Percentiles rank a stretch among this genome's conserved stretches.
phyloP scores from a whole-genome alignment of 139 green algal species.

The Pedinophyceae sp. region DNA sequence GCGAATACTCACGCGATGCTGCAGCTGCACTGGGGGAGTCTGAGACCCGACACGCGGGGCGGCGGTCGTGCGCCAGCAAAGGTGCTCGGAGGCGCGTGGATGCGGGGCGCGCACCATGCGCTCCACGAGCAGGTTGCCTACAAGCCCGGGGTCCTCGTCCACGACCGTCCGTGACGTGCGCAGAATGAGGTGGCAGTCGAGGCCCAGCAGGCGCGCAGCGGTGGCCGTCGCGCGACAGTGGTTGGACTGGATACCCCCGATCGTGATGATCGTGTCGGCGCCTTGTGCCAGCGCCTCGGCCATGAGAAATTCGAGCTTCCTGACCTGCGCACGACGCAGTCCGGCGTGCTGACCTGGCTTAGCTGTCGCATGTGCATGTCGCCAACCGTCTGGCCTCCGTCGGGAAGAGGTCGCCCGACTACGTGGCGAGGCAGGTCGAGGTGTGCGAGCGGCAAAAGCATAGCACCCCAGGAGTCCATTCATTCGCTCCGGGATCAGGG shows the following conservation, averaged over 20 bases:
- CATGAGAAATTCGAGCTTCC: constrained; percentile 92
- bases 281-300: constrained; percentile 45
- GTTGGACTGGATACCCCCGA: constrained; percentile 86
- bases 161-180: constrained; percentile 34
- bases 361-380: background rate
- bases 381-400: background rate
- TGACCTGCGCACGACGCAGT: constrained; percentile 35
- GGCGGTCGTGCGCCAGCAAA: no score
- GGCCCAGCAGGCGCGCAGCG: constrained; percentile 43
- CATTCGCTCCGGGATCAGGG: no score
- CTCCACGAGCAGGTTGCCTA: constrained; percentile 83
- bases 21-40: no score
- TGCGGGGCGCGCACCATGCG: constrained; percentile 52
- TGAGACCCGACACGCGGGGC: no score
- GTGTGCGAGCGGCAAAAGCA: background rate
- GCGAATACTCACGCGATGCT: no score
- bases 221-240: constrained; percentile 43
- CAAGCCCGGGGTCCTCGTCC: constrained; percentile 68
- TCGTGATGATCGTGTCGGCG: constrained; percentile 71
- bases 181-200: constrained; percentile 76
- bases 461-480: background rate
- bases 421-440: background rate
- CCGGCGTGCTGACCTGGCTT: background rate
- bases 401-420: background rate
- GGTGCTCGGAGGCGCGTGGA: no score